Evolutionary conservation across 371 early-diverging fungal genomes (phyloP).

Genomic region (Racocetra persica): DNA sequence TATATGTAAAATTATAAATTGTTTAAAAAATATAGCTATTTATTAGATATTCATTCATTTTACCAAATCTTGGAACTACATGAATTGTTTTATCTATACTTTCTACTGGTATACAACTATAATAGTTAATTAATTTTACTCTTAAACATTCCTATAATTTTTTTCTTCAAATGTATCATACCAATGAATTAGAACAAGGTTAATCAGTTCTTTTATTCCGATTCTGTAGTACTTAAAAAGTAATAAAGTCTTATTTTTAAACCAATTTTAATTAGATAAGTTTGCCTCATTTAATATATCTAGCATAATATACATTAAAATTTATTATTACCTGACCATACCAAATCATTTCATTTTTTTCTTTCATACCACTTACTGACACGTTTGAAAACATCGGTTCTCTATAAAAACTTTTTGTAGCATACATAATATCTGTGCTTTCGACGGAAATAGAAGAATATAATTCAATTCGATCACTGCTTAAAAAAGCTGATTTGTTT

Average conservation of each 20-base stretch:
- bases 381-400: not conserved
- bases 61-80: not conserved
- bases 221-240: not conserved
- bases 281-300: not conserved
- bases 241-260: not conserved
- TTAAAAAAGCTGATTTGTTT: not conserved
- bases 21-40: not conserved
- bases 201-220: not conserved
- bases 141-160: not conserved
- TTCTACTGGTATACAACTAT: not conserved
- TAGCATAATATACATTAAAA: not conserved
- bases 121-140: not conserved
- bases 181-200: not conserved
- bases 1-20: no score
- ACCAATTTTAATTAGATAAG: not conserved
- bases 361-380: not conserved
- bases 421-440: not conserved
- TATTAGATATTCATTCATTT: constrained; percentile 10
- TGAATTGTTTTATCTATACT: not conserved
- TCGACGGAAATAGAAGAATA: not conserved
- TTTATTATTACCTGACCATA: not conserved
- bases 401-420: not conserved
- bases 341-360: not conserved
- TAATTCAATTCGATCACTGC: not conserved
- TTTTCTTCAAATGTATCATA: not conserved